Base-by-base conservation (phyloP, 225 moss, liverwort and hornwort genomes). In the Bryoerythrophyllum caledonicum region DNA sequence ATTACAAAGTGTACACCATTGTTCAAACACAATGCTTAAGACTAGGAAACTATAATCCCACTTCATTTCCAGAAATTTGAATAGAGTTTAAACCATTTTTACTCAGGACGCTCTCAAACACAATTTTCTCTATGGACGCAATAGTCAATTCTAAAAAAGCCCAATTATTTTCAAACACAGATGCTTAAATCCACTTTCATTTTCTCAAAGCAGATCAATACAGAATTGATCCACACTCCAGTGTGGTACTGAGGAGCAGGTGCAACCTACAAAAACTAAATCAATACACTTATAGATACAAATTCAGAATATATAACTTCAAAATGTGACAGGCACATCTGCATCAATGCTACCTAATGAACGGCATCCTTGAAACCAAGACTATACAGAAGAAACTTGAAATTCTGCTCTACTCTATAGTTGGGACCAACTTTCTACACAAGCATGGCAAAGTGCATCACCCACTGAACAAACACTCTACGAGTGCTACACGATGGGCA, bases 341-440 rank as follows among this genome's bases (percentile, higher is more conserved):
- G 80, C 81, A 70, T 74, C 71, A 53, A 74, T 78, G 67, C 67
- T 62, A 71, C 78, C 74, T 74, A 67, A 72, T 67, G 65, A 78
- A 84, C 71, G 74, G 71, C 49, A 75, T 81, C 75, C 32, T 54
- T 27, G 34, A 82, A 85, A 82, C 81, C 72, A 67, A 81, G 71
- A 68, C 73, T 85, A 76, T 79, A 85, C 82, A 79, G 19, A 79
- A 52, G 72, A 59, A 38, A 70, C 74, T 71, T 60, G 19, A 64
- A 82, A 82, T 43, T 75, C 68, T 52, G 68, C 63, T 46, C 60
- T 75, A 64, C 25, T 56, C 85, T 79, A 69, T n/a, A 35, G 79
- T 78, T 75, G 23, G 77, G 63, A 74, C 81, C 60, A 83, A 67
- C 87, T 72, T 72, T 80, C 75, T 79, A 85, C 81, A 77, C 76